Percentiles rank a stretch among this genome's conserved stretches.
Conservation (phyloP, 2,329 filamentous ascomycete species). For the Colletotrichum plurivorum region DNA sequence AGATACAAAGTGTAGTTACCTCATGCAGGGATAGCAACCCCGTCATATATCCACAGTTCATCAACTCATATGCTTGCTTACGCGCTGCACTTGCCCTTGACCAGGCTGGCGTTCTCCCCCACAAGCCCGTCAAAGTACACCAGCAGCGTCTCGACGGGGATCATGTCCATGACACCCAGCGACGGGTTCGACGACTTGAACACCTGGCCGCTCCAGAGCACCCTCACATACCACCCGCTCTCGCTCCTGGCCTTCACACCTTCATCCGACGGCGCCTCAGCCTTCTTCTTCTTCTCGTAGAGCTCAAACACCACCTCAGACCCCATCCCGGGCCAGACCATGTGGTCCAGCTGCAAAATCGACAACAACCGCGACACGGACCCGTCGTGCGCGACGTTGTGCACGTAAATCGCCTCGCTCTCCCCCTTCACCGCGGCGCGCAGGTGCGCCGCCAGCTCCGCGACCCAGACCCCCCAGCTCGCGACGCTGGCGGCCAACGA, state of each 20-base stretch:
- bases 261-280: neutral
- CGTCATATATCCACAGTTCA: constrained; percentile 25
- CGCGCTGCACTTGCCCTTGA: constrained; percentile 53
- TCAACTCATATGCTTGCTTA: constrained; percentile 36
- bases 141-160: constrained; percentile 75
- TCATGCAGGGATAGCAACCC: neutral
- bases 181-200: constrained; percentile 77
- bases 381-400: constrained; percentile 88
- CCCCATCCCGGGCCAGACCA: constrained; percentile 91
- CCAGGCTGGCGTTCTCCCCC: constrained; percentile 63
- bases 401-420: constrained; percentile 68
- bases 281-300: constrained; percentile 62
- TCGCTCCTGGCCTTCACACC: constrained; percentile 7
- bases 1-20: constrained; percentile 5
- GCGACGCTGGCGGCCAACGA: constrained; percentile 74
- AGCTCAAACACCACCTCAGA: constrained; percentile 84
- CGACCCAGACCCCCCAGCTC: constrained; percentile 80
- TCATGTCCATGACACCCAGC: constrained; percentile 79
- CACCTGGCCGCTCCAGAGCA: constrained; percentile 79
- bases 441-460: constrained; percentile 78
- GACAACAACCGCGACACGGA: constrained; percentile 76
- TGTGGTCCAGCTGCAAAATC: constrained; percentile 79
- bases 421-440: constrained; percentile 63
- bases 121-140: constrained; percentile 81
- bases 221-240: constrained; percentile 68